Evolutionary conservation across 768 basidiomycete genomes (phyloP), one percentile per base, ranked within the genome.

Genomic region (Phlebiopsis gigantea): DNA sequence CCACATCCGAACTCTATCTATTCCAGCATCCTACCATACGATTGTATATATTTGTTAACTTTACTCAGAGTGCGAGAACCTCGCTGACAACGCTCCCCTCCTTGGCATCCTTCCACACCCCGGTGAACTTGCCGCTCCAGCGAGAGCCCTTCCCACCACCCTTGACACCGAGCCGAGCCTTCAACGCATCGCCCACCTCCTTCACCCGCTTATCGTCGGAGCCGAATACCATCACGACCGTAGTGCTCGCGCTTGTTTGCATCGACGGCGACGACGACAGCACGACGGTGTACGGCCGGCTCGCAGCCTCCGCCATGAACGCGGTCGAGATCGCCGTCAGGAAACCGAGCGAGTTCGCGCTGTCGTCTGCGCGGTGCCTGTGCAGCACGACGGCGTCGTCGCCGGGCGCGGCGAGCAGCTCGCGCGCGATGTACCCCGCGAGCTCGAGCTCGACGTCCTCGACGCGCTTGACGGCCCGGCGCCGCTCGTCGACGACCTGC

Each of bases 51-150:
- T 19, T 45, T 45, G 24, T 25, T 17, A 15, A 25, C 2, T 45
- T 39, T 39, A 39, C 50, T 54, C 22, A 54, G 2, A 54, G 26
- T 2, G 24, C 60, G 21, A 83, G 67, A 14, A 80, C 58, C 17
- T 74, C 73, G 5, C 74, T 69, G 3, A 82, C 70, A 1, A 62
- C 46, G 8, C 58, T 63, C 24, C 70, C 71, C 60, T 85, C 82
- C 57, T 74, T 75, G 4, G 59, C 69, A 17, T 72, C 75, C 62
- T 77, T 79, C 85, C 85, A 88, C 14, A 83, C 77, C 0, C 88
- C 88, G 6, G 68, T 75, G 55, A 77, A 79, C 67, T 90, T 87
- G 9, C 90, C 89, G 59, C 88, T 90, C 85, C 89, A 91, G 62
- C 79, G 80, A 17, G 72, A 61, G 1, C 87, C 89, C 64, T 87